Conservation (phyloP, 108 stramenopile genomes). For the Epithemia pelagica region DNA sequence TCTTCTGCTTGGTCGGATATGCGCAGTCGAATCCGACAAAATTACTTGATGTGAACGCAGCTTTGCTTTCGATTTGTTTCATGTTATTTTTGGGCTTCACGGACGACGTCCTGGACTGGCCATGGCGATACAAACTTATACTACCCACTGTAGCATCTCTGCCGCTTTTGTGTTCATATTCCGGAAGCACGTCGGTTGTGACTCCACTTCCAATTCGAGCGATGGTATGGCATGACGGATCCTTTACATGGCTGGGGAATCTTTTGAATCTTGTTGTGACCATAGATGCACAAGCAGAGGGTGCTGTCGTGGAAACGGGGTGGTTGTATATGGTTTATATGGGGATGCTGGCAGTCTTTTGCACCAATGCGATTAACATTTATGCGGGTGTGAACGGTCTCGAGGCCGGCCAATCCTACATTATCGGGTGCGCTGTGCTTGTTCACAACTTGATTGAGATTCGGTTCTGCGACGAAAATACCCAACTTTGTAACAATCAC, state of each 20-base stretch:
- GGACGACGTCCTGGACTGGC: conserved; percentile 95
- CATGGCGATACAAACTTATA: conserved; percentile 95
- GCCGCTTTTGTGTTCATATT: conserved; percentile 91
- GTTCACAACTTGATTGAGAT: conserved; percentile 79
- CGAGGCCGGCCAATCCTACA: conserved; percentile 92
- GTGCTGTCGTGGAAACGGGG: conserved; percentile 77
- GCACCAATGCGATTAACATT: conserved; percentile 99
- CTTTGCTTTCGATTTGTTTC: conserved; percentile 92
- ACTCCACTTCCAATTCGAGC: conserved; percentile 76
- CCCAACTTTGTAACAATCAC: conserved; percentile 58
- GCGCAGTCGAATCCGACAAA: conserved; percentile 68
- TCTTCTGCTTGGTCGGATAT: conserved; percentile 80
- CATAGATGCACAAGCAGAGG: conserved; percentile 70
- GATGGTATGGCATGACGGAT: conserved; percentile 43
- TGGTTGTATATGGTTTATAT: conserved; percentile 89
- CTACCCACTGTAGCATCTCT: conserved; percentile 91
- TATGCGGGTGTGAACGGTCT: conserved; percentile 99
- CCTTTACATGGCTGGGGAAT: conserved; percentile 50
- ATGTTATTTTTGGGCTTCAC: conserved; percentile 96
- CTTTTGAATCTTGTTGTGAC: conserved; percentile 34
- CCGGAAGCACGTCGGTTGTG: conserved; percentile 88
- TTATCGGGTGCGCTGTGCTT: conserved; percentile 81
- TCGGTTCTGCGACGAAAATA: conserved; percentile 10
- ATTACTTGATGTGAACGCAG: conserved; percentile 73
- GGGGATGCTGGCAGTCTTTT: conserved; percentile 96